Conservation (phyloP, 129 eudicot genomes). For the Flaveria trinervia region DNA sequence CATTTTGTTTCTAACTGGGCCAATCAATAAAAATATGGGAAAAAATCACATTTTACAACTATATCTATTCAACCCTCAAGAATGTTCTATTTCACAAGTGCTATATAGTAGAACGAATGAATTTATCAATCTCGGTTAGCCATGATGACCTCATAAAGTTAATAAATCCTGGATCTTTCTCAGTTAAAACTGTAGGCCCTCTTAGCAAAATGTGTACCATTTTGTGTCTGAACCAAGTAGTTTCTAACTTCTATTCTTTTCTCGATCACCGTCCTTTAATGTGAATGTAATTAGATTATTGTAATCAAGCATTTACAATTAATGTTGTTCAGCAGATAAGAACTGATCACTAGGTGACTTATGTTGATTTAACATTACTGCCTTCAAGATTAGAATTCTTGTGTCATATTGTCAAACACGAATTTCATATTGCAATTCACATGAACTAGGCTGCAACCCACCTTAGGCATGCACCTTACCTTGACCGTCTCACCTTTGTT, state of each 20-base stretch:
- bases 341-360: not conserved
- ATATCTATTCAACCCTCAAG: not conserved
- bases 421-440: not conserved
- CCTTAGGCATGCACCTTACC: not conserved
- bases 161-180: not conserved
- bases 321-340: no score
- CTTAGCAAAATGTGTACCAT: not conserved
- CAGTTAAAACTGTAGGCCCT: not conserved
- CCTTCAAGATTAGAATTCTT: not conserved
- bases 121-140: not conserved
- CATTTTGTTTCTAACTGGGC: not conserved
- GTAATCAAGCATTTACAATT: not conserved
- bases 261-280: not conserved
- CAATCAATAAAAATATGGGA: not conserved
- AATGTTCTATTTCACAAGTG: not conserved
- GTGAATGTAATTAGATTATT: not conserved
- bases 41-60: not conserved
- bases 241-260: not conserved
- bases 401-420: not conserved
- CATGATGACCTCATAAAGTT: not conserved
- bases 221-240: not conserved
- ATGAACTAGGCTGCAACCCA: not conserved
- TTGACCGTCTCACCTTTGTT: not conserved
- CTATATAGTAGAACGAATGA: not conserved
- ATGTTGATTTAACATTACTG: not conserved